These are phyloP conservation scores for Platanthera guangdongensis DNA, from an alignment of 106 monocot species.

Conservation along the genomic window DNA sequence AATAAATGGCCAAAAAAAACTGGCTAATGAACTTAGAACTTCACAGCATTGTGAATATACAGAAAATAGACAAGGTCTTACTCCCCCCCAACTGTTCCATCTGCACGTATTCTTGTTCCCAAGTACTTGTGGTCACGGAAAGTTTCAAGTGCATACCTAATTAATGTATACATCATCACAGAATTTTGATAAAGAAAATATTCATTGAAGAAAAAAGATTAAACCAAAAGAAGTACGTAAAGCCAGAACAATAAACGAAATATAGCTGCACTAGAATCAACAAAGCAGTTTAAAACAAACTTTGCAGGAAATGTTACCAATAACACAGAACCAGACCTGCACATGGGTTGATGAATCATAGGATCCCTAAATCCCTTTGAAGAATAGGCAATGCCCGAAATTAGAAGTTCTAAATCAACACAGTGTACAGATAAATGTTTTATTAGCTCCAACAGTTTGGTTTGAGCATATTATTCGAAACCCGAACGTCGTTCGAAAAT, in stretches of 20 bases:
- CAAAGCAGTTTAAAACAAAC: neutral
- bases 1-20: neutral
- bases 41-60: neutral
- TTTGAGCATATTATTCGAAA: too few relatives aligned
- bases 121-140: conserved; percentile 79
- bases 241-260: neutral
- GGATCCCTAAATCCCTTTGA: too few relatives aligned
- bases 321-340: neutral
- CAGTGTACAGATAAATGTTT: too few relatives aligned
- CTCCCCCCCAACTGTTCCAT: conserved; percentile 97
- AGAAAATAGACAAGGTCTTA: conserved; percentile 26
- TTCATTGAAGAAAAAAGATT: neutral
- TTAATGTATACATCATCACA: neutral
- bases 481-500: too few relatives aligned
- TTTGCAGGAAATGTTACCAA: neutral
- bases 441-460: too few relatives aligned
- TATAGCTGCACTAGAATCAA: neutral
- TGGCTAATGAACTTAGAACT: neutral
- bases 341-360: neutral
- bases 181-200: neutral
- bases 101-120: conserved; percentile 71
- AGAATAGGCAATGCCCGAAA: too few relatives aligned
- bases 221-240: neutral
- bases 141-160: conserved; percentile 67
- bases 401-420: too few relatives aligned